Evolutionary conservation across 163 green algal species (phyloP).

Genomic region (Scenedesmus sp.): DNA sequence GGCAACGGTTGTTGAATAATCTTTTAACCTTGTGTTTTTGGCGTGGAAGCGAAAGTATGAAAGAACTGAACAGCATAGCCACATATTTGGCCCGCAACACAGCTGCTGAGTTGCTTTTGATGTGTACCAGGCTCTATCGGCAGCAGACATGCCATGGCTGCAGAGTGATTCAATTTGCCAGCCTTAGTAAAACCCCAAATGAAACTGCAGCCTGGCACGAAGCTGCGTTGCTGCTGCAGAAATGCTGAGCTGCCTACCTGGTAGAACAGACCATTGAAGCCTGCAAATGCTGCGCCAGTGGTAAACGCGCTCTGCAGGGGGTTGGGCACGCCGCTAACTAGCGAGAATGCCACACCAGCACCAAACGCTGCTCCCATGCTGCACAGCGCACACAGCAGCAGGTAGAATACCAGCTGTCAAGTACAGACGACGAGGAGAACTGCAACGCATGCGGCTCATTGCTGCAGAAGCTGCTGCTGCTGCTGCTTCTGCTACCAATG

Average conservation of each 20-base stretch:
- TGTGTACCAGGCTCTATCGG: too few relatives aligned
- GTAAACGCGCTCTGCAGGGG: constrained; percentile 84
- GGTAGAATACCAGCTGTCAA: neutral
- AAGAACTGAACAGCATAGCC: too few relatives aligned
- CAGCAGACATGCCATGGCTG: too few relatives aligned
- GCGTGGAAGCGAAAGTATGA: too few relatives aligned
- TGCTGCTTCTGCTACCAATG: neutral
- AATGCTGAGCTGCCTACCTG: constrained; percentile 69
- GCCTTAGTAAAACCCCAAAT: too few relatives aligned
- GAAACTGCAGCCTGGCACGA: too few relatives aligned
- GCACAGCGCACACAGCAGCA: neutral
- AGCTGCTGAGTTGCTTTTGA: too few relatives aligned
- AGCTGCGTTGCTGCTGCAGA: neutral
- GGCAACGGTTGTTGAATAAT: too few relatives aligned
- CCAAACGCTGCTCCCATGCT: constrained; percentile 90
- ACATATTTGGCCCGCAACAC: too few relatives aligned
- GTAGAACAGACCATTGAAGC: constrained; percentile 95
- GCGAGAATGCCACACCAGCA: constrained; percentile 86
- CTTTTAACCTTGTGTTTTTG: too few relatives aligned
- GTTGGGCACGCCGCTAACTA: constrained; percentile 84
- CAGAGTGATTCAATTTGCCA: too few relatives aligned
- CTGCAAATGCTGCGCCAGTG: constrained; percentile 88
- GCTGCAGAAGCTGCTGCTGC: neutral
- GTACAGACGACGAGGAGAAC: neutral
- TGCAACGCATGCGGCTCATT: too few relatives aligned